Conservation (phyloP, 495 filamentous ascomycete genomes). For the Neurospora africana region DNA sequence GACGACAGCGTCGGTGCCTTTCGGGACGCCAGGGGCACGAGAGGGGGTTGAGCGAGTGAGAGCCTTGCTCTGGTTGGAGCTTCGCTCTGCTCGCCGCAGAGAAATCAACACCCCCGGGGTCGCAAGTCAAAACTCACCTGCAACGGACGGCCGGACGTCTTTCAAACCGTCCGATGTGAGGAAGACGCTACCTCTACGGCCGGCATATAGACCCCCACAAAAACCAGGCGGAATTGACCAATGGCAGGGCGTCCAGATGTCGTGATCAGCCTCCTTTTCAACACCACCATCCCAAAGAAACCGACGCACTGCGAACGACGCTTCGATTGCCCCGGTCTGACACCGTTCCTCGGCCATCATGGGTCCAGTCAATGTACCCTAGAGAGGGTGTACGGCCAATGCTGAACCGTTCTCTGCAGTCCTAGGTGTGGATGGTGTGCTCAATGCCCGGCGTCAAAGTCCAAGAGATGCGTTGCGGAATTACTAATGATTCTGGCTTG, state of each 20-base stretch:
- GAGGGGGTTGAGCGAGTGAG: not conserved
- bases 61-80: not conserved
- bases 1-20: not conserved
- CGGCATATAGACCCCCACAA: conserved; percentile 16
- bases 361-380: not conserved
- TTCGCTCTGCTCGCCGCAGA: not conserved
- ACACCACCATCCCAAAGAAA: conserved; percentile 22
- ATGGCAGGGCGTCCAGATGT: conserved; percentile 21
- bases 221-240: conserved; percentile 14
- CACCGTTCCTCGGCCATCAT: not conserved
- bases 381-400: not conserved
- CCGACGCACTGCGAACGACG: not conserved
- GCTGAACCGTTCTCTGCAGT: not conserved
- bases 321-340: conserved; percentile 11
- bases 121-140: not conserved
- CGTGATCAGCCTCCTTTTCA: conserved; percentile 24
- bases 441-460: not conserved
- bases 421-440: not conserved
- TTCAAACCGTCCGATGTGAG: not conserved
- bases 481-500: conserved; percentile 16
- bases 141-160: not conserved
- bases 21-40: not conserved
- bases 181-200: not conserved
- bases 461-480: not conserved
- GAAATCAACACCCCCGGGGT: not conserved